phyloP scores from a whole-genome alignment of 768 basidiomycete species.

The Podaxis rugospora region DNA sequence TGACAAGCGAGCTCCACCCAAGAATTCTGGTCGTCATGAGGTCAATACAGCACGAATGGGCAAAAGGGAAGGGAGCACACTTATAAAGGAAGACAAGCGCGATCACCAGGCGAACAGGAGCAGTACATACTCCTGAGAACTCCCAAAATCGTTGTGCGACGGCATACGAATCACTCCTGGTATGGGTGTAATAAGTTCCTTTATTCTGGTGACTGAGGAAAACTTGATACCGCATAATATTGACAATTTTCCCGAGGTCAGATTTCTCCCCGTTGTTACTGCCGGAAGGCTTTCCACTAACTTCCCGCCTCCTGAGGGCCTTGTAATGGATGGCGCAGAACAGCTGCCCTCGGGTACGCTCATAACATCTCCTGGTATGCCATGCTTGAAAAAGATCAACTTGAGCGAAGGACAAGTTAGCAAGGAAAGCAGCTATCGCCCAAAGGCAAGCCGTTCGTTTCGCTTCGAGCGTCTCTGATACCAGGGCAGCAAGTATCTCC shows the following conservation, averaged over 20 bases:
- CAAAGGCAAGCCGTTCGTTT: conserved; percentile 50
- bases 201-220: conserved; percentile 1
- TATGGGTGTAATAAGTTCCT: conserved; percentile 4
- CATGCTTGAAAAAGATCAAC: conserved; percentile 59
- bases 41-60: not conserved
- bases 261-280: conserved; percentile 39
- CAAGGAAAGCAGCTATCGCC: conserved; percentile 55
- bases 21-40: conserved; percentile 44
- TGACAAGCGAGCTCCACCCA: conserved; percentile 75
- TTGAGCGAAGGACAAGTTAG: conserved; percentile 65
- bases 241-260: conserved; percentile 68
- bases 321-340: conserved; percentile 72
- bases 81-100: conserved; percentile 69
- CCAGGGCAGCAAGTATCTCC: conserved; percentile 51
- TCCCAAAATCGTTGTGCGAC: conserved; percentile 74
- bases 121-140: conserved; percentile 57
- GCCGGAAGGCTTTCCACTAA: conserved; percentile 41
- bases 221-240: conserved; percentile 63
- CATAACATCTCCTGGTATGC: conserved; percentile 67
- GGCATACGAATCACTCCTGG: conserved; percentile 66
- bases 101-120: conserved; percentile 61
- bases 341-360: conserved; percentile 66
- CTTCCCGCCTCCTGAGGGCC: conserved; percentile 54
- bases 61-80: conserved; percentile 31
- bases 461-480: conserved; percentile 36